Evolutionary conservation across 805 yeast species (phyloP).

Genomic region (Zygosaccharomyces rouxii): DNA sequence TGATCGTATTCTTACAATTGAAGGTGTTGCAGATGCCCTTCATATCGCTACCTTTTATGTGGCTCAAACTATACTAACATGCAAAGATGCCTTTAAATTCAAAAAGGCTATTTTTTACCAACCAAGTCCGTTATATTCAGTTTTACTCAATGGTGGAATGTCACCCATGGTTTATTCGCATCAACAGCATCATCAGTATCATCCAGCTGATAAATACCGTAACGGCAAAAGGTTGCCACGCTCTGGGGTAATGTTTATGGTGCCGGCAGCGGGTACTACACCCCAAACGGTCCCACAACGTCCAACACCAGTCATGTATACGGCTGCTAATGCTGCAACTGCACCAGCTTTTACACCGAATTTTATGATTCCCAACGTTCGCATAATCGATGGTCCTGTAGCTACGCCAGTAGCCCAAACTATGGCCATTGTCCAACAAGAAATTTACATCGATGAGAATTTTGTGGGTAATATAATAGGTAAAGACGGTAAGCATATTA

Average conservation of each 20-base stretch:
- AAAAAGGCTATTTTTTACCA: slow-evolving; percentile 38
- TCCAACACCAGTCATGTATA: slow-evolving; percentile 17
- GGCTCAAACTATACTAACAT: slow-evolving; percentile 62
- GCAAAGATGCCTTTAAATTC: slow-evolving; percentile 47
- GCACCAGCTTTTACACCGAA: slow-evolving; percentile 28
- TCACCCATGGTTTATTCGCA: slow-evolving; percentile 16
- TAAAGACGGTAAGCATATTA: slow-evolving; percentile 77
- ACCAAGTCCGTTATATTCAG: slow-evolving; percentile 31
- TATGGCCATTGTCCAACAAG: slow-evolving; percentile 49
- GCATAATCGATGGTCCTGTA: slow-evolving; percentile 20
- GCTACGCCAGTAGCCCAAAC: slow-evolving; percentile 39
- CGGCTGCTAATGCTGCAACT: slow-evolving; percentile 28
- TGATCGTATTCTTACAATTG: slow-evolving; percentile 64
- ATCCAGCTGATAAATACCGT: slow-evolving; percentile 26
- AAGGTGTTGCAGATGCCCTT: slow-evolving; percentile 82
- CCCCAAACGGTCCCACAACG: slow-evolving; percentile 7
- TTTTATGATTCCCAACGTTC: slow-evolving; percentile 26
- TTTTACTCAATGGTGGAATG: slow-evolving; percentile 19
- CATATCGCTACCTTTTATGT: slow-evolving; percentile 78
- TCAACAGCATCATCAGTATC: slow-evolving; percentile 30
- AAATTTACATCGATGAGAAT: slow-evolving; percentile 67
- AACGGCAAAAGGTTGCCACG: slow-evolving; percentile 18
- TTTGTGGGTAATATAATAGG: slow-evolving; percentile 85
- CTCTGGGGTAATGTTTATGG: slow-evolving; percentile 12
- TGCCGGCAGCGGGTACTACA: slow-evolving; percentile 6